Base-by-base conservation (phyloP, 2,329 filamentous ascomycete genomes). In the Xylariaceae sp. region DNA sequence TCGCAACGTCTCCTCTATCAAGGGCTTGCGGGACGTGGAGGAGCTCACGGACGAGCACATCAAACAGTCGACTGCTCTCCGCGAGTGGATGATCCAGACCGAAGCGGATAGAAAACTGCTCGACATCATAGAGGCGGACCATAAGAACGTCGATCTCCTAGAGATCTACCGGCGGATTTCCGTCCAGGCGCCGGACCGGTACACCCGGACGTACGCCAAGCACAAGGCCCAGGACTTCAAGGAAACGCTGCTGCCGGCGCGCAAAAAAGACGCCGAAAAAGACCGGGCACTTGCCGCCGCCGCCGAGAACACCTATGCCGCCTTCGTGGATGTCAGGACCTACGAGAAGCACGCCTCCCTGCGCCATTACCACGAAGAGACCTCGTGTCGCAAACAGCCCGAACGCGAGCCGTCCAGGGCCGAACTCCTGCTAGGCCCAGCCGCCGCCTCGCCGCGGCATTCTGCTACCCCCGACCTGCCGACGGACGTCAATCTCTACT, bases 371-470 rank as follows among this genome's bases (percentile, higher is more conserved):
- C 40, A 48, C 5, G 32, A 37, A 1, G 52, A 54, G 10, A 14
- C 19, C n/a, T n/a, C 50, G 12, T n/a, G 48, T n/a, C 16, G 2
- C 12, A 20, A 45, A 40, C 32, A 40, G 7, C 45, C 45, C 7
- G 12, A 37, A n/a, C 49, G 19, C 9, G 44, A 48, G 20, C 20
- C 57, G 7, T 61, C 59, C 21, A 65, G 42, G 48, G 55, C 57
- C 16, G 59, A 63, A 43, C 45, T 44, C 7, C 32, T 68, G 12
- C 47, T 67, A 7, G 65, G 63, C 12, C 57, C 56, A 20, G 63
- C 67, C 37, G 61, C 60, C 7, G 60, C 61, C n/a, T n/a, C n/a
- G n/a, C n/a, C n/a, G 14, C 29, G 20, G n/a, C 32, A 40, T 9
- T 20, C 16, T 10, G n/a, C n/a, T n/a, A 18, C 47, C 2, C 9